phyloP scores from a whole-genome alignment of 2,329 filamentous ascomycete genomes.

The Diaporthe sp. region DNA sequence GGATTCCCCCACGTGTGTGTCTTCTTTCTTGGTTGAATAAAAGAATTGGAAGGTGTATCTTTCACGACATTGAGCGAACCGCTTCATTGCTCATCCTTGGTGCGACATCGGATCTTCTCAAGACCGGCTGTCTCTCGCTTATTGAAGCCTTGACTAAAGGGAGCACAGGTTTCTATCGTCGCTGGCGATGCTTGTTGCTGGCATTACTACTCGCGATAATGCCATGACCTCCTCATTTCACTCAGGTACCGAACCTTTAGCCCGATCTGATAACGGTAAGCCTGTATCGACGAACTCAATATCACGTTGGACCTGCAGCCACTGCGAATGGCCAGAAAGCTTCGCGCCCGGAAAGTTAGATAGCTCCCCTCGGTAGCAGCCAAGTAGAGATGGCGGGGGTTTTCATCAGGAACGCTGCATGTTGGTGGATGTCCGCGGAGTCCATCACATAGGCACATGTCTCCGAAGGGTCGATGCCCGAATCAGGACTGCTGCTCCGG shows the following conservation, averaged over 20 bases:
- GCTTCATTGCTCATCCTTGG: too few relatives aligned
- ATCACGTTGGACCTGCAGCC: not conserved
- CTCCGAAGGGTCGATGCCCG: not conserved
- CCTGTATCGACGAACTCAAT: not conserved
- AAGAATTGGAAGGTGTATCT: not conserved
- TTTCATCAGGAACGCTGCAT: not conserved
- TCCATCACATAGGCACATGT: not conserved
- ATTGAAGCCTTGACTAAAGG: not conserved
- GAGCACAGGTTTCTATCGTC: too few relatives aligned
- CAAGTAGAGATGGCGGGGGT: not conserved
- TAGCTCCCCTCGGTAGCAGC: not conserved
- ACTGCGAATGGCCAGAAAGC: not conserved
- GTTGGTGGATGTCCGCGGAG: constrained; percentile 8
- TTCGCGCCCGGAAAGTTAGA: not conserved
- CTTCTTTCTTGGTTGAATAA: not conserved
- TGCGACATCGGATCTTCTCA: not conserved
- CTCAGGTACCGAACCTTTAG: not conserved
- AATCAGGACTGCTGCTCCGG: constrained; percentile 26
- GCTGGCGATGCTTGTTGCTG: not conserved
- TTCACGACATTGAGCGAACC: rapidly evolving
- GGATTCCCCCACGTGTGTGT: not conserved
- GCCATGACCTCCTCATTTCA: not conserved
- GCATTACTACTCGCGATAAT: not conserved
- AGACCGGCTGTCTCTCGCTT: not conserved
- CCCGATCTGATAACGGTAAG: constrained; percentile 11